phyloP scores from a whole-genome alignment of 2,329 filamentous ascomycete species.

The Lachnellula subtilissima region DNA sequence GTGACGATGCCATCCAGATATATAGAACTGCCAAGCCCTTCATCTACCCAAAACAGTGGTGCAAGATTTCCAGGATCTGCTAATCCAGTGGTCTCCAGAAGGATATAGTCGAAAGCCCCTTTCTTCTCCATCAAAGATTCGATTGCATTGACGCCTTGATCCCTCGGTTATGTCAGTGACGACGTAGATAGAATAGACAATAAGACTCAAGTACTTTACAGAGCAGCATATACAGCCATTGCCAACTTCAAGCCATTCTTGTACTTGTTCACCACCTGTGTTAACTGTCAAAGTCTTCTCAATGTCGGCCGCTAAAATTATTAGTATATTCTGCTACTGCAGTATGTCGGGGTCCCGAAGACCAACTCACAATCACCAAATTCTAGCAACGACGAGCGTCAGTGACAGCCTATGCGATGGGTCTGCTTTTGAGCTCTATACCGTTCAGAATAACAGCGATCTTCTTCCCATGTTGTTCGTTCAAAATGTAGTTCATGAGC shows the following conservation, averaged over 20 bases:
- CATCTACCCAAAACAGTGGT: conserved; percentile 95
- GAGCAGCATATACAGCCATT: conserved; percentile 98
- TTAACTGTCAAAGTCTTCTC: conserved; percentile 93
- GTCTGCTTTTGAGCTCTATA: conserved; percentile 25
- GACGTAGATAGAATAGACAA: not conserved
- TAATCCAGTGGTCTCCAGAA: conserved; percentile 91
- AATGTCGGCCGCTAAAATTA: conserved; percentile 67
- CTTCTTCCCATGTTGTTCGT: conserved; percentile 92
- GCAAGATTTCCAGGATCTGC: conserved; percentile 95
- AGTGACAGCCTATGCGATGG: not conserved
- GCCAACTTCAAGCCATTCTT: conserved; percentile 92
- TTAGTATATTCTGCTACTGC: conserved; percentile 1
- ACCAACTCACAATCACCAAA: conserved; percentile 68
- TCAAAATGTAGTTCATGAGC: conserved; percentile 90
- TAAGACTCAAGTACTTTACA: conserved; percentile 64
- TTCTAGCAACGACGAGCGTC: conserved; percentile 43
- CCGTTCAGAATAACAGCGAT: conserved; percentile 98
- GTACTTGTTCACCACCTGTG: conserved; percentile 73
- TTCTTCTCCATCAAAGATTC: conserved; percentile 93
- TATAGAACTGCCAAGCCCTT: conserved; percentile 89
- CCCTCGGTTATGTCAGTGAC: conserved; percentile 44
- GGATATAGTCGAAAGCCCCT: conserved; percentile 93
- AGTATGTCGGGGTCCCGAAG: not conserved
- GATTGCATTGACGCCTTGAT: conserved; percentile 89
- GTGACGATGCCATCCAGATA: conserved; percentile 97